Base-by-base conservation (phyloP, 2,329 filamentous ascomycete species). In the Trematosphaeria pertusa region DNA sequence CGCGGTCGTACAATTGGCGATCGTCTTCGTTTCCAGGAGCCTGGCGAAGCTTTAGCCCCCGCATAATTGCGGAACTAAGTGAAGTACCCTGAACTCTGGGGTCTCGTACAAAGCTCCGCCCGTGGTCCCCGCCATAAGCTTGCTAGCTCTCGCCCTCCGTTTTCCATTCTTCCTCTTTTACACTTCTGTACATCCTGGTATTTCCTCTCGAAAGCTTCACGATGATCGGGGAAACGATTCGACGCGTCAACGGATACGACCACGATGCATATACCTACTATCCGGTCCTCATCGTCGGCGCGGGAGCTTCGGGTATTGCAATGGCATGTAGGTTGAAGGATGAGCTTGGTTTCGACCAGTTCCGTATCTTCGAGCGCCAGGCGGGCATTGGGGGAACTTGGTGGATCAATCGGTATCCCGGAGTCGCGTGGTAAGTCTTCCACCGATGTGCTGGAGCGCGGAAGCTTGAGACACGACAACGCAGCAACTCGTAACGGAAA, bases 331-430 rank as follows among this genome's bases (percentile, higher is more conserved):
- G 80, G 18, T 65, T 87, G 40, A 81, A 83, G 56, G 72, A 81
- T 14, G 78, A 78, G 64, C 76, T 86, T 32, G 78, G 76, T 21
- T 83, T 83, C 43, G 78, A 79, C 50, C 82, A 86, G 49, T 78
- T 87, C 56, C 73, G 74, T 20, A 77, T 87, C 59, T 87, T 86
- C 48, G 85, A 87, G 18, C 74, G 80, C 10, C 74, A 83, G 50
- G 69, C 74, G 3, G 77, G 78, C 3, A 74, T 86, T 33, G 85
- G 85, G 22, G 85, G 85, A 6, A 87, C 84, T 1, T 88, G 85
- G 85, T 78, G 77, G 67, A 78, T 78, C 34, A 87, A 87, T 62
- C 73, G 76, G 22, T 87, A 87, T 64, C 84, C 70, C 14, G 71
- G 73, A 31, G 68, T 73, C 67, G 58, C 61, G 36, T 66, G 60